Evolutionary conservation across 257 asterid genomes (phyloP).

Genomic region (Mentha longifolia): DNA sequence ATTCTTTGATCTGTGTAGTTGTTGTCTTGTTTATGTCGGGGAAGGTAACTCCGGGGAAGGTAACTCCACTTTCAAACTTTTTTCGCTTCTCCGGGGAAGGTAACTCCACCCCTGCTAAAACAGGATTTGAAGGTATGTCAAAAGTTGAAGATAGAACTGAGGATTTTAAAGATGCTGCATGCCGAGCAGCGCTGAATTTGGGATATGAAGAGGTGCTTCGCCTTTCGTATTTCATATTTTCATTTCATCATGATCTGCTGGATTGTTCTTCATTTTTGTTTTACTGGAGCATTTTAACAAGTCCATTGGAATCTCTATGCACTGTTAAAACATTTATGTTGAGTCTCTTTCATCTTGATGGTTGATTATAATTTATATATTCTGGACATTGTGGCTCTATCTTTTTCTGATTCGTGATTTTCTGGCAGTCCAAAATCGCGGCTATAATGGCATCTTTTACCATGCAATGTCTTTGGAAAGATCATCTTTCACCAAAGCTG

Average conservation of each 20-base stretch:
- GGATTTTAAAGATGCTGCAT: slow-evolving; percentile 87
- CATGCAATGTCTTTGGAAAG: too few relatives aligned
- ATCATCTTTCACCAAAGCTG: too few relatives aligned
- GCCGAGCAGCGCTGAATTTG: slow-evolving; percentile 74
- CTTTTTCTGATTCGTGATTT: slow-evolving; percentile 27
- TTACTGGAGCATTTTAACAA: too few relatives aligned
- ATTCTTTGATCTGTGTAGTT: background rate
- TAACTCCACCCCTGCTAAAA: background rate
- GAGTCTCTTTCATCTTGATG: too few relatives aligned
- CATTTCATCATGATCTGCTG: slow-evolving; percentile 1
- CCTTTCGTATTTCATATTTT: background rate
- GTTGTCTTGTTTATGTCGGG: background rate
- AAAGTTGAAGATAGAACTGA: slow-evolving; percentile 84
- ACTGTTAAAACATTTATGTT: too few relatives aligned
- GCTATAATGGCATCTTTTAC: slow-evolving; percentile 81
- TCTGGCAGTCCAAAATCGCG: slow-evolving; percentile 79
- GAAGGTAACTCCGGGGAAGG: slow-evolving; percentile 17
- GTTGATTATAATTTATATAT: too few relatives aligned
- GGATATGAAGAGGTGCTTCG: slow-evolving; percentile 68
- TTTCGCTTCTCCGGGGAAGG: slow-evolving; percentile 10
- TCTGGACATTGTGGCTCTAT: too few relatives aligned
- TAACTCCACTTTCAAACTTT: background rate
- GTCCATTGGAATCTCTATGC: too few relatives aligned
- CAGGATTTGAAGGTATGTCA: slow-evolving; percentile 52
- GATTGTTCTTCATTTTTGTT: background rate